phyloP scores from a whole-genome alignment of 176 grass and related monocot species.

The Oryza australiensis region DNA sequence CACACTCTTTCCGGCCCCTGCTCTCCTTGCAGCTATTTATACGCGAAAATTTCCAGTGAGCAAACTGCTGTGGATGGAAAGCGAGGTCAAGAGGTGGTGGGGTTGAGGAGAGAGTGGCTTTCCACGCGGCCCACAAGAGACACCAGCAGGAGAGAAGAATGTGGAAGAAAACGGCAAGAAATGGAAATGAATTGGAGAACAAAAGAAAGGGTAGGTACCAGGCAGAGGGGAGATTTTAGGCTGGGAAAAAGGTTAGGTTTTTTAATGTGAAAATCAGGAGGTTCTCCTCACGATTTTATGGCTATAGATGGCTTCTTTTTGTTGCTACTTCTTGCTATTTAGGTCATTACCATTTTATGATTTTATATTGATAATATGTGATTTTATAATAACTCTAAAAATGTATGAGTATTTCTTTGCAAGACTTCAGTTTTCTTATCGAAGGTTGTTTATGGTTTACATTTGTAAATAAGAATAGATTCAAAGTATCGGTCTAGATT shows the following conservation, averaged over 20 bases:
- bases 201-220: background rate
- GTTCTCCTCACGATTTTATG: background rate
- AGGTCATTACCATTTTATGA: background rate
- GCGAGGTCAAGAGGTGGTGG: conserved; percentile 21
- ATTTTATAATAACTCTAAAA: background rate
- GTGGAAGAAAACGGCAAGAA: conserved; percentile 17
- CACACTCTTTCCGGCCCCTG: background rate
- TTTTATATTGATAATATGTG: background rate
- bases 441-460: background rate
- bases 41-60: background rate
- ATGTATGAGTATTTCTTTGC: background rate
- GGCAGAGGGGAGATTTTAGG: background rate
- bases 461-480: background rate
- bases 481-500: background rate
- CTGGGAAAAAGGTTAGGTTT: background rate
- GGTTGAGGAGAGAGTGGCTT: background rate
- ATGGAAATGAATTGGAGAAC: background rate
- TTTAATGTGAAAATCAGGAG: background rate
- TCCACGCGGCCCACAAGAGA: conserved; percentile 31
- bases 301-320: background rate
- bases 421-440: background rate
- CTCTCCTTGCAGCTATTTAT: conserved; percentile 3
- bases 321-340: background rate
- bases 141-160: background rate
- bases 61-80: background rate